Evolutionary conservation across 2,329 filamentous ascomycete species (phyloP), one percentile per base, ranked within the genome.

Genomic region (Lachnellula cervina): DNA sequence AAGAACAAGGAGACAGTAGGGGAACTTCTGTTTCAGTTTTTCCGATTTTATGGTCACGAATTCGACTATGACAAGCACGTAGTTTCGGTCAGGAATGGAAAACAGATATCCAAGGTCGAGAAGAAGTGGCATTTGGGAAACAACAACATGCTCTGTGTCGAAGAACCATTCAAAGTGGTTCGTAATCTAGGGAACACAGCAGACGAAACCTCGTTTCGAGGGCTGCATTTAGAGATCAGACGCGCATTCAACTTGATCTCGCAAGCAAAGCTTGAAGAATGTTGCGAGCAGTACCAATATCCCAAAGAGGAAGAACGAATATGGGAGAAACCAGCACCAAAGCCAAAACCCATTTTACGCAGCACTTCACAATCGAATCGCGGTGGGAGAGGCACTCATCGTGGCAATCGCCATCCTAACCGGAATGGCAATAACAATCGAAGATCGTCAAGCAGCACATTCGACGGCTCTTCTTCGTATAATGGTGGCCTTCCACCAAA

Each of bases 141-240:
- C 55, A 91, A 92, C 67, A 94, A 96, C 66, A 84, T 88, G 60
- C 80, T 99, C 34, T 97, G 93, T 69, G 90, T 99, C 11, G 94
- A 99, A 70, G 94, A 99, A 71, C 94, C 94, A 0, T 99, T 99
- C 77, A 99, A 96, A 66, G 87, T 81, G 4, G 80, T 81, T 37
- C 84, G 94, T 43, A 99, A 99, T 70, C 78, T 99, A 46, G 94
- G 92, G 43, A 99, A 99, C 66, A 97, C 94, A 2, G 94, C 91
- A 8, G 94, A 99, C 69, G 92, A 96, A 69, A 95, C 89, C 44
- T 93, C 94, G 0, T 97, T 96, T 73, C 84, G 88, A 50, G 94
- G 94, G 1, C 81, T 99, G 32, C 94, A 99, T 70, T 73, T 90
- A 62, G 94, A 99, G 73, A 77, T 99, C 49, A 84, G 94, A 59